Evolutionary conservation across 1,139 yeast species (phyloP).

Genomic region (Scheffersomyces segobiensis): DNA sequence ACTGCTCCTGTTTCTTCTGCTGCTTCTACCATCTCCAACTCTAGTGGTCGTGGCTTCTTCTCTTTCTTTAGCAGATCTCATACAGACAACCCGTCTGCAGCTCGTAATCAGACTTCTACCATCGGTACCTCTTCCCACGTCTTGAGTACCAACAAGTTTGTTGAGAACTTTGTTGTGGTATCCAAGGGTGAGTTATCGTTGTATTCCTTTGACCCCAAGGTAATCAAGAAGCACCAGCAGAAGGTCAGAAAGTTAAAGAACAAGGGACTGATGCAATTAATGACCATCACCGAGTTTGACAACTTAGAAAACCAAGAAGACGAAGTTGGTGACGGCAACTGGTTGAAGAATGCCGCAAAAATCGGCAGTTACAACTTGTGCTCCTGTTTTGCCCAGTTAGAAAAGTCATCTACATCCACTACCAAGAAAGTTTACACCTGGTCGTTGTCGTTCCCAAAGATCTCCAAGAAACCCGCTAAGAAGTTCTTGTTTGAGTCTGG

Average conservation of each 20-base stretch:
- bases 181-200: slow-evolving; percentile 58
- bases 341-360: slow-evolving; percentile 57
- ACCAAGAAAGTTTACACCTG: slow-evolving; percentile 23
- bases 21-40: slow-evolving; percentile 22
- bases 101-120: slow-evolving; percentile 3
- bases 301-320: slow-evolving; percentile 20
- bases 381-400: slow-evolving; percentile 49
- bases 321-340: slow-evolving; percentile 64
- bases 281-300: slow-evolving; percentile 15
- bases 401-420: slow-evolving; percentile 15
- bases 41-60: slow-evolving; percentile 20
- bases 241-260: slow-evolving; percentile 29
- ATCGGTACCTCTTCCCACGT: slow-evolving; percentile 8
- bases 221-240: slow-evolving; percentile 42
- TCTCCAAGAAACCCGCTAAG: slow-evolving; percentile 33
- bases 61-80: slow-evolving; percentile 23
- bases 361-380: slow-evolving; percentile 51
- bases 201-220: slow-evolving; percentile 52
- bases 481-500: slow-evolving; percentile 59
- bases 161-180: slow-evolving; percentile 55
- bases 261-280: slow-evolving; percentile 14
- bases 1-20: slow-evolving; percentile 21
- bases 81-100: background rate
- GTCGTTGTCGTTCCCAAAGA: slow-evolving; percentile 43
- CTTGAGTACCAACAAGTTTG: slow-evolving; percentile 31